Conservation (phyloP, 805 yeast species). For the Jamesozyma gamospora region DNA sequence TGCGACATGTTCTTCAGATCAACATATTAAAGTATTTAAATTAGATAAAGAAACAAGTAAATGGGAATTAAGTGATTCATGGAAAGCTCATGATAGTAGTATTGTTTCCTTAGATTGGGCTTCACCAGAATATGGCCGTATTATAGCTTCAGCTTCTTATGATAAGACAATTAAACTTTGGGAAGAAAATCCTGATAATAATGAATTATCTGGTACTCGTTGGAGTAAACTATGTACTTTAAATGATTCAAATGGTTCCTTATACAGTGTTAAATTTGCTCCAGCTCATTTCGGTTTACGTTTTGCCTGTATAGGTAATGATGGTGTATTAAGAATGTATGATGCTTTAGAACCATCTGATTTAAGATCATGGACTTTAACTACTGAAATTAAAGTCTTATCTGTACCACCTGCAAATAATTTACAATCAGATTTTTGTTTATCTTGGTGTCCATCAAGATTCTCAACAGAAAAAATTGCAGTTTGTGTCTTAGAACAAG, state of each 20-base stretch:
- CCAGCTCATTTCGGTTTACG: constrained; percentile 76
- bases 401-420: constrained; percentile 67
- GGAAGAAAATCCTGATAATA: constrained; percentile 81
- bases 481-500: constrained; percentile 81
- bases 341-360: constrained; percentile 89
- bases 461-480: constrained; percentile 72
- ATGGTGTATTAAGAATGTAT: constrained; percentile 75
- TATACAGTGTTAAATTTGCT: constrained; percentile 83
- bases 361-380: constrained; percentile 67
- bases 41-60: constrained; percentile 46
- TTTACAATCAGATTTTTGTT: constrained; percentile 73
- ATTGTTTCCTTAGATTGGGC: constrained; percentile 85
- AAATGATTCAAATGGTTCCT: constrained; percentile 80
- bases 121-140: constrained; percentile 83
- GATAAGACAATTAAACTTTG: constrained; percentile 84
- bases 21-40: constrained; percentile 83
- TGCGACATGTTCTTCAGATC: constrained; percentile 94
- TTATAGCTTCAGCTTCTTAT: constrained; percentile 79
- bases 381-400: constrained; percentile 60
- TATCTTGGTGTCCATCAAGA: constrained; percentile 87
- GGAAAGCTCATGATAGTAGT: constrained; percentile 93
- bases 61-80: constrained; percentile 80
- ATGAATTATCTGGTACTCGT: constrained; percentile 66
- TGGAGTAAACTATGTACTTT: constrained; percentile 71
- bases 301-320: constrained; percentile 80